phyloP scores from a whole-genome alignment of 345 rosid genomes.

The Syzygium grande region DNA sequence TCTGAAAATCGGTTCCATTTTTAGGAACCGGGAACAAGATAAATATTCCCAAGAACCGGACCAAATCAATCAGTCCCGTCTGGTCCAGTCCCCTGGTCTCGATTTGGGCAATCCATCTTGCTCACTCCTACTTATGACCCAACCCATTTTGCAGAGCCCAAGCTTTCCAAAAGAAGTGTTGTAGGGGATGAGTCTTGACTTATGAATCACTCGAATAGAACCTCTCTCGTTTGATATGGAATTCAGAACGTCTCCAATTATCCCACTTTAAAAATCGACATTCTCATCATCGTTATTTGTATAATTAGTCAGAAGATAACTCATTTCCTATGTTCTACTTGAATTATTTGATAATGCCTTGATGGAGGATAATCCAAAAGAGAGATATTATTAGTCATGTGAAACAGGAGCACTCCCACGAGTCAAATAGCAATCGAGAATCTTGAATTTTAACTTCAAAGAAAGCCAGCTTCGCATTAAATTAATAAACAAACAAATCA shows the following conservation, averaged over 20 bases:
- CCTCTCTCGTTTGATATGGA: neutral
- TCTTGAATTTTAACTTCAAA: neutral
- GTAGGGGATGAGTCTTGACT: neutral
- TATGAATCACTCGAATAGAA: neutral
- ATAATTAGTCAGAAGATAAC: neutral
- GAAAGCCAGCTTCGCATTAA: neutral
- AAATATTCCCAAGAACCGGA: too few species aligned
- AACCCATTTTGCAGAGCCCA: fast-evolving
- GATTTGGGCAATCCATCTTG: too few species aligned
- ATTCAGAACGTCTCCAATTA: neutral
- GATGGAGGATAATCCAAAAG: neutral
- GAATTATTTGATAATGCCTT: neutral
- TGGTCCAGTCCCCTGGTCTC: too few species aligned
- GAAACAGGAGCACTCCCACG: neutral
- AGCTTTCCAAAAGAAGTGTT: neutral
- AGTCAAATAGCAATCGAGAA: neutral
- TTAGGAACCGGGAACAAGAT: too few species aligned
- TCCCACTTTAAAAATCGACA: fast-evolving
- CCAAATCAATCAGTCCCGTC: too few species aligned
- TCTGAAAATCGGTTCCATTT: too few species aligned
- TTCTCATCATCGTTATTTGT: neutral
- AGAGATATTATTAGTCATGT: too few species aligned
- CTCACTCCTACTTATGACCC: neutral
- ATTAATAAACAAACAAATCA: neutral
- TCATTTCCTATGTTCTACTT: neutral